Evolutionary conservation across 169 alveolate species (phyloP).

Genomic region (Theileria luwenshuni): DNA sequence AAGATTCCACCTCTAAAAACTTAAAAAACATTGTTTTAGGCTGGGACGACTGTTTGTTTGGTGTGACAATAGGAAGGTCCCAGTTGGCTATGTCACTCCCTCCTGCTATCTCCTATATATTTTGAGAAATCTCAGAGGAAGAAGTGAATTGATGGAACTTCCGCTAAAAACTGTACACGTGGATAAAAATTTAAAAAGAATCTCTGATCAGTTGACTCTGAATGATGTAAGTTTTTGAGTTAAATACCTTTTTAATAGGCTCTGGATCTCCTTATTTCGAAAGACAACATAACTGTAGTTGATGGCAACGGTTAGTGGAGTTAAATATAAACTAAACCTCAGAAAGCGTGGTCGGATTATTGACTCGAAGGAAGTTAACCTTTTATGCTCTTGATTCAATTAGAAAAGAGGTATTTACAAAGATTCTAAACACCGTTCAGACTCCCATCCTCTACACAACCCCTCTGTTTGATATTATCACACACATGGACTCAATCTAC

Average conservation of each 20-base stretch:
- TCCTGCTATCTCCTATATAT: constrained; percentile 47
- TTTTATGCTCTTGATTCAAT: constrained; percentile 8
- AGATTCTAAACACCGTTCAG: neutral
- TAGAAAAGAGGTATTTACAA: constrained; percentile 11
- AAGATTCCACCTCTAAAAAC: neutral
- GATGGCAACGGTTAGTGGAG: constrained; percentile 20
- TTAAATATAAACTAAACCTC: neutral
- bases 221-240: constrained; percentile 18
- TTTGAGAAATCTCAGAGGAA: constrained; percentile 45
- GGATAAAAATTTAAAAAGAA: neutral
- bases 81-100: constrained; percentile 55
- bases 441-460: no score
- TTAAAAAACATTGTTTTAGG: constrained; percentile 15
- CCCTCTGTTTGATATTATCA: no score
- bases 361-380: constrained; percentile 16
- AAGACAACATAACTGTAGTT: constrained; percentile 13
- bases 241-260: constrained; percentile 5
- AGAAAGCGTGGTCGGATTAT: constrained; percentile 1
- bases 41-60: constrained; percentile 42
- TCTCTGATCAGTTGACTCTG: constrained; percentile 25
- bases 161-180: constrained; percentile 18
- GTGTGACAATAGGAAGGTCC: constrained; percentile 43
- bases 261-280: constrained; percentile 5
- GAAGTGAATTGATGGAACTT: neutral
- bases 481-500: no score